Percentiles rank a stretch among this genome's conserved stretches.
Evolutionary conservation across 768 basidiomycete genomes (phyloP).

Genomic region (Boletus barrowsii): DNA sequence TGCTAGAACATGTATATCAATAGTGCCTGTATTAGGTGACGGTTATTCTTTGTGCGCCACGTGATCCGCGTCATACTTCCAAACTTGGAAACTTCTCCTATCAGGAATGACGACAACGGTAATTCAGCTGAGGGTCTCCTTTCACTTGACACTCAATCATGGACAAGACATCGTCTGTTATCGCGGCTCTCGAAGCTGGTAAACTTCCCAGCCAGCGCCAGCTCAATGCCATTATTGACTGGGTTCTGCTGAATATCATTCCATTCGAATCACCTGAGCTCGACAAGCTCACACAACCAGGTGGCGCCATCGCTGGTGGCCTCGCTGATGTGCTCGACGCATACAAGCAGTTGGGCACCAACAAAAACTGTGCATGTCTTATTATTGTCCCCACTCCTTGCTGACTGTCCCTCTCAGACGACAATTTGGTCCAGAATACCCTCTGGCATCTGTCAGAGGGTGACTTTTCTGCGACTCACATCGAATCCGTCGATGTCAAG

Average conservation of each 20-base stretch:
- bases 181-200: conserved; percentile 68
- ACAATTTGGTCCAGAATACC: conserved; percentile 62
- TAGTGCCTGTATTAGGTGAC: conserved; percentile 1
- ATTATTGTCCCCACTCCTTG: not conserved
- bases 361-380: conserved; percentile 54
- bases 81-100: conserved; percentile 13
- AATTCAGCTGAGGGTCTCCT: not conserved
- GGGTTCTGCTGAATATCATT: conserved; percentile 47
- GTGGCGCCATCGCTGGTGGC: conserved; percentile 48
- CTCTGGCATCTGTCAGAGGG: conserved; percentile 62
- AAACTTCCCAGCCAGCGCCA: conserved; percentile 68
- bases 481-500: conserved; percentile 39
- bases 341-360: conserved; percentile 49
- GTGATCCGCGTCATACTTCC: conserved; percentile 15
- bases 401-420: conserved; percentile 39
- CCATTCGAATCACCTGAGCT: conserved; percentile 39
- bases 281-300: conserved; percentile 52
- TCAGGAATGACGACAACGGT: conserved; percentile 15
- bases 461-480: conserved; percentile 41
- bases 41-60: conserved; percentile 4
- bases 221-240: conserved; percentile 50
- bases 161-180: conserved; percentile 60
- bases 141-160: conserved; percentile 33
- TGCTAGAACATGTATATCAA: conserved; percentile 2
- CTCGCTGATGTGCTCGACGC: conserved; percentile 53